phyloP scores from a whole-genome alignment of 495 filamentous ascomycete genomes.

The Penicillium coprophilum region DNA sequence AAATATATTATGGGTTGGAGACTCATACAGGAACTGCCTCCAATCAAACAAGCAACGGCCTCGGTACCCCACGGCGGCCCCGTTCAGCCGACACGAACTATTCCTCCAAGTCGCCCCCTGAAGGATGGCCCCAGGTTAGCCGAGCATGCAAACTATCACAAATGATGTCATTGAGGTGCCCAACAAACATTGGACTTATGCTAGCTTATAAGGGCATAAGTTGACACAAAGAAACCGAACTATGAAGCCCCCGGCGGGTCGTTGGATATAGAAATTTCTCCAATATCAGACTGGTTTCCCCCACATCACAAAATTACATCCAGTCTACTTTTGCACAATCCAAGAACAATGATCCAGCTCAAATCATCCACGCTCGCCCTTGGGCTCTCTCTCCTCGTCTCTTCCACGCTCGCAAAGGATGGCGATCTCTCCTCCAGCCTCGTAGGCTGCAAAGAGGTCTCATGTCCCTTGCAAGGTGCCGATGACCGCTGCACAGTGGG shows the following conservation, averaged over 20 bases:
- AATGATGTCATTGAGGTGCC: not conserved
- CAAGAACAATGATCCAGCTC: not conserved
- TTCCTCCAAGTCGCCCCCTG: not conserved
- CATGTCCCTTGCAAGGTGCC: constrained; percentile 13
- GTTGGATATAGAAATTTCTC: not conserved
- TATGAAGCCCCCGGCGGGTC: not conserved
- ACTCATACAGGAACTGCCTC: too few relatives aligned
- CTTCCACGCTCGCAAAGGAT: not conserved
- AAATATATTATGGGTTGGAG: too few relatives aligned
- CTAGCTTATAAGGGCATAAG: not conserved
- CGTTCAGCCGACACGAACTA: not conserved
- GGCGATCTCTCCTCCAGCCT: constrained; percentile 7
- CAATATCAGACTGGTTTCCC: not conserved
- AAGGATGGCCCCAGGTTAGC: not conserved
- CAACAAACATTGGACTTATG: not conserved
- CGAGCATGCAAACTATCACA: not conserved
- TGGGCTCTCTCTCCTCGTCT: not conserved
- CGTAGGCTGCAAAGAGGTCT: constrained; percentile 17
- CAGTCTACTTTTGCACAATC: too few relatives aligned
- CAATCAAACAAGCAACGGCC: too few relatives aligned
- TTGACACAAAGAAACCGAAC: not conserved
- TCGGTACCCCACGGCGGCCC: too few relatives aligned
- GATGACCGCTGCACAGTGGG: constrained; percentile 16
- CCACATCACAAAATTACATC: not conserved
- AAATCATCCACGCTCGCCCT: not conserved